phyloP scores from a whole-genome alignment of 2,329 filamentous ascomycete species.

The Cladosporium velox region DNA sequence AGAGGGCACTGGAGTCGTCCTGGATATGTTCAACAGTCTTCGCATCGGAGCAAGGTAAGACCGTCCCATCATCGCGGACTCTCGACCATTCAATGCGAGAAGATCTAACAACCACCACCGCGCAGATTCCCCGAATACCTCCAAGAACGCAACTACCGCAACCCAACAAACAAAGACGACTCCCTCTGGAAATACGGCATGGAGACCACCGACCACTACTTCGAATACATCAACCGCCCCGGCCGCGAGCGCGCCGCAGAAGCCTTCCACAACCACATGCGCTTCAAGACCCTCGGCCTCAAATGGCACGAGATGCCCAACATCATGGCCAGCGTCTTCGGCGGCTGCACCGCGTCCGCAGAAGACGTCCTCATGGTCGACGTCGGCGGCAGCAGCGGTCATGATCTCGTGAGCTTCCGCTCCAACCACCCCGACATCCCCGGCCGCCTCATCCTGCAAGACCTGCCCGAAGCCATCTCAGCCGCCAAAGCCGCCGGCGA shows the following conservation, averaged over 20 bases:
- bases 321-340: conserved; percentile 10
- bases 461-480: conserved; percentile 24
- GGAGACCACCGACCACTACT: conserved; percentile 12
- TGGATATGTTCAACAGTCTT: conserved; percentile 14
- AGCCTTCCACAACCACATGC: conserved; percentile 21
- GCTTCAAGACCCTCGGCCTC: conserved; percentile 15
- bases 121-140: conserved; percentile 3
- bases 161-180: conserved; percentile 11
- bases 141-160: background rate
- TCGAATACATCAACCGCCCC: conserved; percentile 14
- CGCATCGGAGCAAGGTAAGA: conserved; percentile 3
- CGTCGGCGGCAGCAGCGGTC: conserved; percentile 31
- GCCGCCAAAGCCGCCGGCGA: conserved; percentile 21
- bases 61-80: background rate
- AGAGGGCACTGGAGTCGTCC: conserved; percentile 4
- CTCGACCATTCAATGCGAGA: background rate
- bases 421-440: conserved; percentile 22
- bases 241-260: background rate
- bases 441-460: conserved; percentile 32
- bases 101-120: background rate
- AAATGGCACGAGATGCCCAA: conserved; percentile 21
- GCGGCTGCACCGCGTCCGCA: background rate
- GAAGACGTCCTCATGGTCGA: conserved; percentile 31
- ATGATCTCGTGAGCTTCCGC: conserved; percentile 28
- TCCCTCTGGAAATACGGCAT: conserved; percentile 8